Evolutionary conservation across 1,284 basidiomycete species (phyloP).

Genomic region (Psilocybe mexicana): DNA sequence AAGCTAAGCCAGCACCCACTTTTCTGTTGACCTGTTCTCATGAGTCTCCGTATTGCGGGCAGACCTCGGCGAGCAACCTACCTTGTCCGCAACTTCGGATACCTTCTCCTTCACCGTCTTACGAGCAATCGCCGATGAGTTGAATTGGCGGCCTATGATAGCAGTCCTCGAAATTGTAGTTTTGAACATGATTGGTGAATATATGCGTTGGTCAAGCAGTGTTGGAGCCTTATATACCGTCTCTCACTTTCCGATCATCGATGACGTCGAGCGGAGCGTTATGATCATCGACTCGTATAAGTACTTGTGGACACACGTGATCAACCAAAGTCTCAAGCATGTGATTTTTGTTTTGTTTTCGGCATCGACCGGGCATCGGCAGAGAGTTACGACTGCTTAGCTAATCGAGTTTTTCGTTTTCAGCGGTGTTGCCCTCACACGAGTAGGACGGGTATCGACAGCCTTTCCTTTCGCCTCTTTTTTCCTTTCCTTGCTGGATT

Average conservation of each 20-base stretch:
- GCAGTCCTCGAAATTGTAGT: constrained; percentile 6
- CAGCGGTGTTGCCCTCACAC: constrained; percentile 17
- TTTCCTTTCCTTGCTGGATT: constrained; percentile 12
- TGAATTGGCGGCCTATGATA: constrained; percentile 39
- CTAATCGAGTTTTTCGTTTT: constrained; percentile 18
- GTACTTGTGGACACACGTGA: background rate
- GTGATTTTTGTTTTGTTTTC: constrained; percentile 13
- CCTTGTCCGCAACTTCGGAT: constrained; percentile 60
- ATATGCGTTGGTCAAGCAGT: background rate
- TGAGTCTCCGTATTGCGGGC: background rate
- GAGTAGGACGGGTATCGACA: constrained; percentile 12
- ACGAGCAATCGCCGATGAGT: constrained; percentile 44
- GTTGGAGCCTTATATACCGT: background rate
- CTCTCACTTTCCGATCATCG: background rate
- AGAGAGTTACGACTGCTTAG: constrained; percentile 6
- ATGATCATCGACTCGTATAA: background rate
- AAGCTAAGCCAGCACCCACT: constrained; percentile 59
- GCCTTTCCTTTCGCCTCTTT: constrained; percentile 5
- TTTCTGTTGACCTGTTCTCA: constrained; percentile 56
- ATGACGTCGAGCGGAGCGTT: constrained; percentile 16
- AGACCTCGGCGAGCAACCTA: constrained; percentile 24
- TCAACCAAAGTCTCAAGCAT: constrained; percentile 1
- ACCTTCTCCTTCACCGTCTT: constrained; percentile 65
- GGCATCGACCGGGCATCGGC: constrained; percentile 16
- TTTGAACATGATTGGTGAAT: constrained; percentile 17